Evolutionary conservation across 768 basidiomycete genomes (phyloP).

Genomic region (Crassisporium funariophilum): DNA sequence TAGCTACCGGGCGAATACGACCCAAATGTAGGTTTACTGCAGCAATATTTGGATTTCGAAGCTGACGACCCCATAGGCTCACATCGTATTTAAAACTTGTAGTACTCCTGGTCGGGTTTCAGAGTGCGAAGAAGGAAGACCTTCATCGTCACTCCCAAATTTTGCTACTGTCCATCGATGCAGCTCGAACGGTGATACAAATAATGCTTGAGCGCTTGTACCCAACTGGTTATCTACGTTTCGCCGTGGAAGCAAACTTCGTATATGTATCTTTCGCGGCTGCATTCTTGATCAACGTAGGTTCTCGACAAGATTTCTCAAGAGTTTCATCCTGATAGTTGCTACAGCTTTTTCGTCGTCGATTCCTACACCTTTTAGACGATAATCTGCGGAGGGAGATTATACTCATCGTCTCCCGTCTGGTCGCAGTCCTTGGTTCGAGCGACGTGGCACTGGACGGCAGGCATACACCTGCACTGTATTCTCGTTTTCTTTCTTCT

Average conservation of each 20-base stretch:
- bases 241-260: conserved; percentile 55
- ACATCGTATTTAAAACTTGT: conserved; percentile 58
- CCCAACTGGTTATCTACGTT: conserved; percentile 56
- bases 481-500: conserved; percentile 56
- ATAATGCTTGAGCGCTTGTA: conserved; percentile 53
- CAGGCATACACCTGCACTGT: conserved; percentile 57
- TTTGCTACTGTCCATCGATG: conserved; percentile 49
- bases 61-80: too few species aligned
- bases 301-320: conserved; percentile 13
- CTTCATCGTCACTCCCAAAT: conserved; percentile 44
- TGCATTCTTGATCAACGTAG: conserved; percentile 62
- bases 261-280: conserved; percentile 59
- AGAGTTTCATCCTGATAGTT: conserved; percentile 3
- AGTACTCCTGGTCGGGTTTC: conserved; percentile 57
- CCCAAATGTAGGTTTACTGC: conserved; percentile 39
- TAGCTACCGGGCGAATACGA: conserved; percentile 45
- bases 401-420: conserved; percentile 39
- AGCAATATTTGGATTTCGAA: too few species aligned
- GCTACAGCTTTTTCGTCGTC: conserved; percentile 51
- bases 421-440: conserved; percentile 50
- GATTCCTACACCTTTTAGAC: conserved; percentile 44
- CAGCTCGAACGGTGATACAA: conserved; percentile 59
- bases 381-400: conserved; percentile 43
- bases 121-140: conserved; percentile 43
- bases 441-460: conserved; percentile 55